Base-by-base conservation (phyloP, 164 flowering plant species). In the Tetracentron sinense region DNA sequence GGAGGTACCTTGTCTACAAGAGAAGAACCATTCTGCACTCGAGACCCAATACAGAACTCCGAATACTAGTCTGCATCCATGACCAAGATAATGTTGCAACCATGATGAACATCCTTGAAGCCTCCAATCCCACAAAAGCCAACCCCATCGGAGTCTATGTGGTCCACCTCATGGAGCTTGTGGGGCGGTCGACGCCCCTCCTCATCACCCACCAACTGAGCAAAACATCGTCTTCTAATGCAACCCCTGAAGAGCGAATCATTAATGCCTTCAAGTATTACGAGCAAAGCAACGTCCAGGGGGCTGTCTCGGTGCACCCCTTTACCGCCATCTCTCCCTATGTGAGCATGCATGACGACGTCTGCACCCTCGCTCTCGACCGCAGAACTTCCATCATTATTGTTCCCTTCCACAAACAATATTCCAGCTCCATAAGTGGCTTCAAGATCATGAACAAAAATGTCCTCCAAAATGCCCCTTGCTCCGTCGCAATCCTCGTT, bases 401-500 rank as follows among this genome's bases (percentile, higher is more conserved):
- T 25, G 11, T 74, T 23, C 85, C 83, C 55, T 79, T 62, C 65
- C 76, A 76, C 67, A 68, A 62, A 65, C 47, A 53, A 44, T 44
- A 21, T 10, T 15, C 35, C 14, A 52, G 56, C 25, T 35, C n/a
- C 42, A 68, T 38, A 53, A 38, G 19, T 20, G 61, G 56, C 5
- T 15, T 69, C 16, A 27, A 57, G 25, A 63, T 21, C 1, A 27
- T 78, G 52, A 75, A 74, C 76, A 31, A 52, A 0, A 63, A 74
- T 11, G 63, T 82, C 11, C 71, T 75, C 7, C 61, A 23, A 7
- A 64, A 62, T 17, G 77, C 80, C 3, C 85, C 83, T 17, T 82
- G 83, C 72, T 75, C 85, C 1, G 78, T 79, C 16, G 83, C 69
- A 0, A 60, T 82, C 61, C 72, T 82, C 8, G 62, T 77, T 4